These are phyloP conservation scores for Epichloe sibirici DNA, from an alignment of 2,329 filamentous ascomycete genomes.

Conservation along the genomic window DNA sequence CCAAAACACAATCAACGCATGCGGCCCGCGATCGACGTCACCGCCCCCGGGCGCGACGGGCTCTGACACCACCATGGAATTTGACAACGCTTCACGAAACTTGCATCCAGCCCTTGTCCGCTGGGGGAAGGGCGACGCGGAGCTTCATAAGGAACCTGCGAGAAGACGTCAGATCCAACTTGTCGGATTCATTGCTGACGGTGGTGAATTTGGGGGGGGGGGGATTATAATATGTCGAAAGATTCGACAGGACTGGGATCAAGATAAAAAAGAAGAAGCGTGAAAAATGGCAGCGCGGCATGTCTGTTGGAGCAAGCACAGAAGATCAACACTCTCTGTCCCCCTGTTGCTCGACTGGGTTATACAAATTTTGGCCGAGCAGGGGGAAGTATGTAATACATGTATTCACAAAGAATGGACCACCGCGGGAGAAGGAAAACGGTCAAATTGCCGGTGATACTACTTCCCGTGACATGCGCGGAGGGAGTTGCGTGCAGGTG, in stretches of 20 bases:
- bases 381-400: too few species aligned
- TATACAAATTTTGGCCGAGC: too few species aligned
- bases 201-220: not conserved
- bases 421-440: not conserved
- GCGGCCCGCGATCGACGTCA: not conserved
- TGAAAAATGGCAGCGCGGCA: too few species aligned
- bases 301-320: too few species aligned
- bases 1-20: constrained; percentile 1
- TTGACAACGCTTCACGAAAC: not conserved
- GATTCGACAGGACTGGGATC: too few species aligned
- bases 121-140: not conserved
- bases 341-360: too few species aligned
- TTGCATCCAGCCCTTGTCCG: not conserved
- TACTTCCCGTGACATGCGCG: too few species aligned
- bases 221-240: not conserved
- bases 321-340: too few species aligned
- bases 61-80: not conserved
- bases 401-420: too few species aligned
- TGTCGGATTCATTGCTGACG: not conserved
- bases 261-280: too few species aligned
- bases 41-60: not conserved
- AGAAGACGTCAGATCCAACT: not conserved
- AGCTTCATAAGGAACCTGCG: not conserved
- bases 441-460: too few species aligned
- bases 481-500: too few species aligned